Conservation (phyloP, 1,284 basidiomycete species). For the Moesziomyces antarcticus region DNA sequence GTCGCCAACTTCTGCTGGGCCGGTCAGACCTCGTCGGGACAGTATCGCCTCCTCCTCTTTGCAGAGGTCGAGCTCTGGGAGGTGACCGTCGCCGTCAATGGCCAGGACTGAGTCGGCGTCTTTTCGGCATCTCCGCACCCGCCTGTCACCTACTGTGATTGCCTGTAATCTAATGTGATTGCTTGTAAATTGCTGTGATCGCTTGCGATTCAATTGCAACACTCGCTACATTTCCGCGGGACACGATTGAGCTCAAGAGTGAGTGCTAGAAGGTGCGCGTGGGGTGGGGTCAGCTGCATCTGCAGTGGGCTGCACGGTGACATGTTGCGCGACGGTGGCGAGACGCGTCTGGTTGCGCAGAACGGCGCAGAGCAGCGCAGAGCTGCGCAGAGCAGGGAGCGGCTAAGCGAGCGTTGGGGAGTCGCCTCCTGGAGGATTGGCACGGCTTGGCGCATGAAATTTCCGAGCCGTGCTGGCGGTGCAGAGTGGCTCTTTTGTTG, state of each 20-base stretch:
- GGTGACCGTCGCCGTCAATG: constrained; percentile 34
- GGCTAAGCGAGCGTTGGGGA: not conserved
- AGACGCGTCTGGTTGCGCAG: not conserved
- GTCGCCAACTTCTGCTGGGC: constrained; percentile 57
- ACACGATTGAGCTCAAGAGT: too few species aligned
- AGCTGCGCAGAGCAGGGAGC: not conserved
- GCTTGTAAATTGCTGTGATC: too few species aligned
- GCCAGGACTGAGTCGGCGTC: constrained; percentile 16
- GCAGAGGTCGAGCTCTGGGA: constrained; percentile 55
- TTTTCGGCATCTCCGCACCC: not conserved
- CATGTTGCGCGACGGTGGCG: not conserved
- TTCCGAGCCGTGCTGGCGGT: not conserved
- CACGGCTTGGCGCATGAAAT: constrained; percentile 26
- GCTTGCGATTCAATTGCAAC: too few species aligned
- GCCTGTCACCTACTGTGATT: too few species aligned
- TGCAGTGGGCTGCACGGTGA: constrained; percentile 4
- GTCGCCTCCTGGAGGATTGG: constrained; percentile 11
- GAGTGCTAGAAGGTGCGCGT: too few species aligned
- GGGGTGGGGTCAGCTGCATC: too few species aligned
- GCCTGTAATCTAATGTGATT: too few species aligned
- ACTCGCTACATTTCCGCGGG: too few species aligned
- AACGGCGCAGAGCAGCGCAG: too few species aligned
- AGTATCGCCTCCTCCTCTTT: constrained; percentile 43
- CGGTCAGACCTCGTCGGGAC: constrained; percentile 19
- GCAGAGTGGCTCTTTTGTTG: not conserved